phyloP scores from a whole-genome alignment of 2,329 filamentous ascomycete species.

The Epichloe brachyelytri region DNA sequence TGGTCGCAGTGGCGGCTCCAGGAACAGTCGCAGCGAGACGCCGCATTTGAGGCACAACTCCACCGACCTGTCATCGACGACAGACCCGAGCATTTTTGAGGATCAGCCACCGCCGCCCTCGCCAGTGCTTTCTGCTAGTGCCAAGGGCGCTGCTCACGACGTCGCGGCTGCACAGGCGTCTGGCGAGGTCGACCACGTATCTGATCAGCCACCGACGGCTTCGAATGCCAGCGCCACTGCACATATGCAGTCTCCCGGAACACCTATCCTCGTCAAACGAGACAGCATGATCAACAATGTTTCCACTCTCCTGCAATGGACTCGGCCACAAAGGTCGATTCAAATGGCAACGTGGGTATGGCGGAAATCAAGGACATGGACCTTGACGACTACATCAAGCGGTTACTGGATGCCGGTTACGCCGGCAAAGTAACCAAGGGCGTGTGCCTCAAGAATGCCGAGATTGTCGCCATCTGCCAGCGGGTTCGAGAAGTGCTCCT shows the following conservation, averaged over 20 bases:
- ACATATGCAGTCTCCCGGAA: slow-evolving; percentile 57
- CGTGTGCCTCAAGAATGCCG: slow-evolving; percentile 92
- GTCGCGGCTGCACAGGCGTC: slow-evolving; percentile 69
- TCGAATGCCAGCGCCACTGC: slow-evolving; percentile 38
- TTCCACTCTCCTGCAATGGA: slow-evolving; percentile 32
- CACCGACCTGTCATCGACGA: slow-evolving; percentile 25
- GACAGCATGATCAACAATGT: slow-evolving; percentile 59
- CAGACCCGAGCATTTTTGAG: slow-evolving; percentile 35
- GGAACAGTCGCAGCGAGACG: slow-evolving; percentile 32
- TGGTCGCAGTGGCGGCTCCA: slow-evolving; percentile 41
- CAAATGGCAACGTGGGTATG: slow-evolving; percentile 56
- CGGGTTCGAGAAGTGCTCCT: slow-evolving; percentile 81
- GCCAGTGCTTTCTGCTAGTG: slow-evolving; percentile 59
- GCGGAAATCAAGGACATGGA: slow-evolving; percentile 85
- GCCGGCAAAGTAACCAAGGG: slow-evolving; percentile 95
- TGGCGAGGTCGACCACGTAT: slow-evolving; percentile 89
- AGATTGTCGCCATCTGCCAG: slow-evolving; percentile 87
- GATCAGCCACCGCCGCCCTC: slow-evolving; percentile 59
- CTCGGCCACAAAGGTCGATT: slow-evolving; percentile 27
- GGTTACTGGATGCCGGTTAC: slow-evolving; percentile 87
- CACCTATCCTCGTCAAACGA: slow-evolving; percentile 80
- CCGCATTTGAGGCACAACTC: slow-evolving; percentile 28
- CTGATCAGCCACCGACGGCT: slow-evolving; percentile 71
- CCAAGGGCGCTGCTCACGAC: slow-evolving; percentile 62
- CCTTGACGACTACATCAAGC: slow-evolving; percentile 92